Evolutionary conservation across 305 asterid genomes (phyloP).

Genomic region (Stenogyne calaminthoides): DNA sequence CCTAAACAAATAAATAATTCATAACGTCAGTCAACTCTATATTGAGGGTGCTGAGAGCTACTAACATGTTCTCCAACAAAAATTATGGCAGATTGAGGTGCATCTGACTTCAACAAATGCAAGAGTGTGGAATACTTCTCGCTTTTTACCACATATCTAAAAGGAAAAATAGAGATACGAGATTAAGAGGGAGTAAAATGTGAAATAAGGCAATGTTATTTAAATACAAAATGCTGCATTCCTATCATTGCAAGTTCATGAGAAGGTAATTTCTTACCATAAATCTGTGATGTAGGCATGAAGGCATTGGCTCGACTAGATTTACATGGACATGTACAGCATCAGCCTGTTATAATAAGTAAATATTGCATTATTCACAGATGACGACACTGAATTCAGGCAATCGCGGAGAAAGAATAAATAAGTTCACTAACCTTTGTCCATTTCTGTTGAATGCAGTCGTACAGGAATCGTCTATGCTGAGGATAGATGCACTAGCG

Average conservation of each 20-base stretch:
- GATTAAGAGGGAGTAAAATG: conserved; percentile 23
- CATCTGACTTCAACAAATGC: conserved; percentile 62
- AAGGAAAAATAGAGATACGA: conserved; percentile 23
- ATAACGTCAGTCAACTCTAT: conserved; percentile 16
- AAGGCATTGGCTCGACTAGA: conserved; percentile 84
- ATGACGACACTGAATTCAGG: conserved; percentile 18
- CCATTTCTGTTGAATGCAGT: conserved; percentile 93
- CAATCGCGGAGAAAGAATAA: conserved; percentile 17
- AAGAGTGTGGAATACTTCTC: conserved; percentile 67
- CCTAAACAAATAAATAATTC: conserved; percentile 9
- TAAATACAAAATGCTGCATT: neutral
- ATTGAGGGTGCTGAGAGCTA: conserved; percentile 32
- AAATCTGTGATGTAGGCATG: conserved; percentile 81
- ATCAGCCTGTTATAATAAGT: conserved; percentile 56
- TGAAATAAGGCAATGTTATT: neutral
- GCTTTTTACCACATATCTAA: conserved; percentile 64
- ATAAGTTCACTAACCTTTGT: conserved; percentile 64
- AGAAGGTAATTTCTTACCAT: conserved; percentile 59
- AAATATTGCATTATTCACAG: conserved; percentile 30
- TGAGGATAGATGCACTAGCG: conserved; percentile 92
- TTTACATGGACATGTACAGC: conserved; percentile 81
- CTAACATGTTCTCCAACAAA: conserved; percentile 90
- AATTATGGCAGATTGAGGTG: conserved; percentile 83
- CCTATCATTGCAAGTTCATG: neutral
- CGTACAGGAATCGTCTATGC: conserved; percentile 77